Base-by-base conservation (phyloP, 768 basidiomycete genomes). In the Leucocoprinus sp. region DNA sequence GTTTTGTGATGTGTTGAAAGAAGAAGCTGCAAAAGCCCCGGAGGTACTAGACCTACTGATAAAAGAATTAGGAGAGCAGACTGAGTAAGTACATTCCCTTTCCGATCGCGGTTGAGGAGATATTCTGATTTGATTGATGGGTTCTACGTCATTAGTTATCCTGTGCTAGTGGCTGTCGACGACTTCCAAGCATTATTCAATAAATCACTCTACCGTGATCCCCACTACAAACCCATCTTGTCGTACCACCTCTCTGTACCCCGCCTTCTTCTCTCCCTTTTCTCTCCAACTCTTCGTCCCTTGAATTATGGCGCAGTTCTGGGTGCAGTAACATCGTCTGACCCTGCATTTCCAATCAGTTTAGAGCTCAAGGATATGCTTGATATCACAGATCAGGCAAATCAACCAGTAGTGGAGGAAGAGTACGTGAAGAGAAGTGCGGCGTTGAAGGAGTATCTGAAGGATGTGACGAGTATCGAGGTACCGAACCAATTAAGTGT, bases 111-210 rank as follows among this genome's bases (percentile, higher is more conserved):
- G 1, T 21, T 15, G 12, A 23, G 12, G 44, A 0, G 23, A 3
- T 5, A 23, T 22, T 2, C 8, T 29, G 24, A 28, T 14, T 4
- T 35, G 17, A 37, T 44, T 42, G 15, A 52, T 22, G 14, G 19
- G 17, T 43, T 2, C 36, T 37, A 22, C 21, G 11, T n/a, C 11
- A 11, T 41, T 48, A 92, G 89, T 35, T 67, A 71, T 55, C 90
- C 90, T 0, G 84, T 95, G 2, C 59, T 96, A 5, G 65, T 93
- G 23, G 92, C 91, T 0, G 69, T 93, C 1, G 93, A 96, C 52
- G 92, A 95, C 54, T 79, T 89, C 60, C 93, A 95, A 60, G 73
- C 88, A 0, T 61, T 96, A 19, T 91, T 87, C 55, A 68, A 75
- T 57, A 64, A 68, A 37, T 77, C 84, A 0, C 57, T 65, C 21